phyloP scores from a whole-genome alignment of 106 monocot species.

The Dendrobium nobile region DNA sequence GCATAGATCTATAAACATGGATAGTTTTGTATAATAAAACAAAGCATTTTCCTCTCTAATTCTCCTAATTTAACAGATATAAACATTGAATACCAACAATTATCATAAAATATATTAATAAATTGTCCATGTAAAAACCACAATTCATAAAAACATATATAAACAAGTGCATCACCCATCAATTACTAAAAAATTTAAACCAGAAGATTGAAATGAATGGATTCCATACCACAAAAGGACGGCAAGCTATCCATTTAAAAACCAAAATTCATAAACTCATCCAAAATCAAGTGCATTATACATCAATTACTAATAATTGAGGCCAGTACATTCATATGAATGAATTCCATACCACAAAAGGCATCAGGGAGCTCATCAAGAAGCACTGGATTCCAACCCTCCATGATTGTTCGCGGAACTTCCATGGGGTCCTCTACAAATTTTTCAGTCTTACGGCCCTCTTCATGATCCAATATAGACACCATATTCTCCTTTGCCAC shows the following conservation, averaged over 20 bases:
- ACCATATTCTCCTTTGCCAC: slow-evolving; percentile 78
- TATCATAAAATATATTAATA: too few relatives aligned
- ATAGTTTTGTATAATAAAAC: too few relatives aligned
- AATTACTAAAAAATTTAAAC: too few relatives aligned
- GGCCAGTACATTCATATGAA: not conserved
- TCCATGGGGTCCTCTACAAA: slow-evolving; percentile 68
- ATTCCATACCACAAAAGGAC: not conserved
- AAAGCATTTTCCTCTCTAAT: too few relatives aligned
- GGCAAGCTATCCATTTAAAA: not conserved
- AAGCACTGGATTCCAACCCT: slow-evolving; percentile 57
- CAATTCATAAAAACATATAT: too few relatives aligned
- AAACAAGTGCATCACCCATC: too few relatives aligned
- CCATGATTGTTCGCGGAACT: slow-evolving; percentile 65
- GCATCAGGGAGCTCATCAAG: slow-evolving; percentile 66
- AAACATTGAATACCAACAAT: not conserved
- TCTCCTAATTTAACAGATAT: too few relatives aligned
- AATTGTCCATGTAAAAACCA: too few relatives aligned
- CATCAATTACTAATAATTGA: not conserved
- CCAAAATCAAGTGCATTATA: not conserved
- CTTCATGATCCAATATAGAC: slow-evolving; percentile 74
- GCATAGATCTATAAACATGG: too few relatives aligned
- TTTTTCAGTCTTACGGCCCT: slow-evolving; percentile 44
- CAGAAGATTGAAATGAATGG: too few relatives aligned
- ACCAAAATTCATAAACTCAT: not conserved
- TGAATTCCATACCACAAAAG: slow-evolving; percentile 50